phyloP scores from a whole-genome alignment of 1,139 yeast species.

The Candida smagusa region DNA sequence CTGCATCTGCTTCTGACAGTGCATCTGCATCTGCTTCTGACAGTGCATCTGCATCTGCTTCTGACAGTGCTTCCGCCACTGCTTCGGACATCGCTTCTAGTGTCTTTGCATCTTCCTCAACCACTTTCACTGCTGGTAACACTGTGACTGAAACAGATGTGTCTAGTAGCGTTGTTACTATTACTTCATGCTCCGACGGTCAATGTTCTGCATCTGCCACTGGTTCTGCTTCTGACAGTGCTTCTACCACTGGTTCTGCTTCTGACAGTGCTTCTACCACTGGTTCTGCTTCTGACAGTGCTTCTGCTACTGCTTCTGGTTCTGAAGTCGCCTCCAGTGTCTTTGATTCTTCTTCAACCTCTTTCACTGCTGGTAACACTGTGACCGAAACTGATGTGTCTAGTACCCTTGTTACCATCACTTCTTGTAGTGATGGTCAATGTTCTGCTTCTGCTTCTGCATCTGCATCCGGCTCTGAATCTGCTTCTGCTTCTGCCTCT shows the following conservation, averaged over 20 bases:
- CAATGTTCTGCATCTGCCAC: conserved; percentile 38
- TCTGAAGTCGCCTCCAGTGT: not conserved
- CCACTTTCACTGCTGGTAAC: too few species aligned
- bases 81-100: too few species aligned
- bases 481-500: conserved; percentile 2
- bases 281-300: not conserved
- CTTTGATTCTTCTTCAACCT: not conserved
- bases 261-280: conserved; percentile 12
- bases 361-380: not conserved
- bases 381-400: conserved; percentile 7
- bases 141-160: not conserved
- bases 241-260: conserved; percentile 22
- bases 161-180: conserved; percentile 24
- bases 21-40: conserved; percentile 17
- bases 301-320: not conserved
- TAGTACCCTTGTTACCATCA: conserved; percentile 26
- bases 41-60: conserved; percentile 7
- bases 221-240: conserved; percentile 30
- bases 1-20: conserved; percentile 24
- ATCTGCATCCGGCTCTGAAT: conserved; percentile 1
- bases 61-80: too few species aligned
- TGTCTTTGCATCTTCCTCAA: too few species aligned
- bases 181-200: conserved; percentile 28
- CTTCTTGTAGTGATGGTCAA: conserved; percentile 26
- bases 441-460: conserved; percentile 15